Evolutionary conservation across 768 basidiomycete species (phyloP).

Genomic region (Panaeolus papilionaceus): DNA sequence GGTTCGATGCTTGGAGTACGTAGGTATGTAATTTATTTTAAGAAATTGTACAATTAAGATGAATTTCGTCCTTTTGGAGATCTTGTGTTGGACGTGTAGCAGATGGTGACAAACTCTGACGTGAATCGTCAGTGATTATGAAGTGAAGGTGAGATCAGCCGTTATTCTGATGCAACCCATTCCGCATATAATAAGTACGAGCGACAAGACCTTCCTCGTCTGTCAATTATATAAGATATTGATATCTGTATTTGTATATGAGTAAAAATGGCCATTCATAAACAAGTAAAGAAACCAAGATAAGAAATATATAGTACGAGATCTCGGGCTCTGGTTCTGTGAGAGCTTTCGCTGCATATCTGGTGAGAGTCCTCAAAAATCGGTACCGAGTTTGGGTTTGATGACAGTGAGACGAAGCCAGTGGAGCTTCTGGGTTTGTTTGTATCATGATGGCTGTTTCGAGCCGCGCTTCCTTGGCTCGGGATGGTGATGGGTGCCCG

Average conservation of each 20-base stretch:
- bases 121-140: background rate
- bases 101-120: background rate
- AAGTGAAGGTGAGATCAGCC: background rate
- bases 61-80: too few relatives aligned
- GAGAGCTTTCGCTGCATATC: background rate
- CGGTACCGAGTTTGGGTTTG: background rate
- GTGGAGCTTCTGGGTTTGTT: background rate
- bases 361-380: background rate
- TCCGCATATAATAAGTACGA: too few relatives aligned
- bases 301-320: background rate
- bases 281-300: background rate
- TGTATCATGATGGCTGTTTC: background rate
- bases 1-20: too few relatives aligned
- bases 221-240: too few relatives aligned
- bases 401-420: background rate
- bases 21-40: too few relatives aligned
- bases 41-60: too few relatives aligned
- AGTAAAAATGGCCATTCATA: too few relatives aligned
- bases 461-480: background rate
- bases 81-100: background rate
- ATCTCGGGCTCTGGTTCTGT: background rate
- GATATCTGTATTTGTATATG: too few relatives aligned
- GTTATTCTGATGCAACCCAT: too few relatives aligned
- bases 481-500: too few relatives aligned
- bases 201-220: too few relatives aligned